Evolutionary conservation across 805 yeast genomes (phyloP).

Genomic region (Grigorovia humatica): DNA sequence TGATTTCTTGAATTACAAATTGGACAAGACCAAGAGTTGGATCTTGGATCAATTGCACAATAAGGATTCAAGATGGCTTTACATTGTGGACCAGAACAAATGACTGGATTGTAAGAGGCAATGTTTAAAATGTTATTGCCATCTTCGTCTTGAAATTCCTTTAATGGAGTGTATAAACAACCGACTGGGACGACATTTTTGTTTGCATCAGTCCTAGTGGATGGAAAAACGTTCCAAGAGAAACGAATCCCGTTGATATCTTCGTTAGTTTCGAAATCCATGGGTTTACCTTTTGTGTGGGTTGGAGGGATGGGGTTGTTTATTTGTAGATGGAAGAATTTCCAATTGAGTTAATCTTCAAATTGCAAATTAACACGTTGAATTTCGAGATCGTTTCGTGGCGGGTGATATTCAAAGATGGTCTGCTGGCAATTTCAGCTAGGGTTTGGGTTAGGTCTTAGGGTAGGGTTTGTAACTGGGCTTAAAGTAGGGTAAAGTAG

Average conservation of each 20-base stretch:
- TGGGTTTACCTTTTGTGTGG: slow-evolving; percentile 5
- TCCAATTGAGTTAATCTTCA: background rate
- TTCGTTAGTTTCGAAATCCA: slow-evolving; percentile 51
- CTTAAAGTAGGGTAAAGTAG: too few relatives aligned
- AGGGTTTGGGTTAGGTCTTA: background rate
- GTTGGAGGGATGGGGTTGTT: background rate
- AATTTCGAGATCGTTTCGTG: background rate
- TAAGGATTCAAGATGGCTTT: slow-evolving; percentile 81
- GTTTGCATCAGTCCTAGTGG: slow-evolving; percentile 78
- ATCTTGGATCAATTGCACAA: slow-evolving; percentile 66
- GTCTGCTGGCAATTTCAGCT: background rate
- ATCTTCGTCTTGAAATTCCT: slow-evolving; percentile 49
- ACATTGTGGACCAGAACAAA: slow-evolving; percentile 69
- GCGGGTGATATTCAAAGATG: background rate
- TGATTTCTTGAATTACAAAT: slow-evolving; percentile 70
- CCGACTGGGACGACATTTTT: slow-evolving; percentile 92
- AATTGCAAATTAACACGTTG: background rate
- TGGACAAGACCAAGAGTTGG: slow-evolving; percentile 78
- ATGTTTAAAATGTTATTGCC: slow-evolving; percentile 37
- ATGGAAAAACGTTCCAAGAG: slow-evolving; percentile 82
- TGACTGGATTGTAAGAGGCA: slow-evolving; percentile 77
- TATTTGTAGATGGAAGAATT: background rate
- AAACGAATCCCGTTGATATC: slow-evolving; percentile 66
- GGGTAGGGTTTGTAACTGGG: too few relatives aligned
- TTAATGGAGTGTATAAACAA: slow-evolving; percentile 88